Evolutionary conservation across 2,329 filamentous ascomycete genomes (phyloP).

Genomic region (Samsoniella hepiali): DNA sequence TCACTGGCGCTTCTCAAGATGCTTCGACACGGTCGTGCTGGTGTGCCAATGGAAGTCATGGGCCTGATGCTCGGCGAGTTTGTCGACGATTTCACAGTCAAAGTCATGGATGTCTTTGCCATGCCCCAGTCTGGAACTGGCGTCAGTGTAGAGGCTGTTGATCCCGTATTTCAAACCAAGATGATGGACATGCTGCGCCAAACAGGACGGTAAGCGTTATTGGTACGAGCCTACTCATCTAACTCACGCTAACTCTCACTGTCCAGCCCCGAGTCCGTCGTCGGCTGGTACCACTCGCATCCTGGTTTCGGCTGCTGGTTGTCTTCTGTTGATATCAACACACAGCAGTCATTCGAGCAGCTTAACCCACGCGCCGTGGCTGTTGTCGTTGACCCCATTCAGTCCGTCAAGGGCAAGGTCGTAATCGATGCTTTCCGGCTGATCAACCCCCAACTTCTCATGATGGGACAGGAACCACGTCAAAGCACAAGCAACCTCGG

Average conservation of each 20-base stretch:
- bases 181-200: conserved; percentile 99
- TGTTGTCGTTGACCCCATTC: conserved; percentile 96
- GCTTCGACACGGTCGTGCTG: conserved; percentile 93
- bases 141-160: conserved; percentile 96
- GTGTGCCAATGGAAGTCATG: conserved; percentile 99
- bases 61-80: conserved; percentile 98
- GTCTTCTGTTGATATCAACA: conserved; percentile 98
- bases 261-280: conserved; percentile 84
- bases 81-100: conserved; percentile 97
- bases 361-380: conserved; percentile 94
- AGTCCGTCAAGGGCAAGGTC: conserved; percentile 99
- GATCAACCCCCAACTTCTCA: conserved; percentile 95
- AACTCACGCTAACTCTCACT: conserved; percentile 19
- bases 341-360: conserved; percentile 99
- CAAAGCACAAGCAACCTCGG: conserved; percentile 98
- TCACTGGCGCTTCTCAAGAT: conserved; percentile 97
- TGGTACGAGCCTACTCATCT: background rate
- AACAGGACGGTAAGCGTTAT: conserved; percentile 75
- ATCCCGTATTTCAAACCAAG: conserved; percentile 98
- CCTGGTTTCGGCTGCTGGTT: conserved; percentile 99
- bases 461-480: conserved; percentile 95
- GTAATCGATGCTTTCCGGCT: conserved; percentile 98
- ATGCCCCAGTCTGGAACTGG: conserved; percentile 99
- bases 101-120: conserved; percentile 97
- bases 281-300: conserved; percentile 99